A percentile compares a stretch with the other conserved stretches of the same genome.
phyloP scores from a whole-genome alignment of 2,329 filamentous ascomycete genomes.

The Elsinoe perseae region DNA sequence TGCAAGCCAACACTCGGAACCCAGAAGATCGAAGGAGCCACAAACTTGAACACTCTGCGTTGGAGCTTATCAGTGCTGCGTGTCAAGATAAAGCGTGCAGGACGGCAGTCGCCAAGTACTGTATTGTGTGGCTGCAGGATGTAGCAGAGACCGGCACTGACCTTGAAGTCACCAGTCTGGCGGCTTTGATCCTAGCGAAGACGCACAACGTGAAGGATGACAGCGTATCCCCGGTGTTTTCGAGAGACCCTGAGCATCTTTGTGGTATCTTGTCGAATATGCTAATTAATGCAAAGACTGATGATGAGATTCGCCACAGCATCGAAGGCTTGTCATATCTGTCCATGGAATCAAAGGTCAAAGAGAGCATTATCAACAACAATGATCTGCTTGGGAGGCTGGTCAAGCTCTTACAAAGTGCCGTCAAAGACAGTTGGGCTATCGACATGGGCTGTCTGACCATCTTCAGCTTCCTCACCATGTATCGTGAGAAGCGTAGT shows the following conservation, averaged over 20 bases:
- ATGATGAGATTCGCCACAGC: conserved; percentile 51
- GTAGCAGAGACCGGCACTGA: conserved; percentile 67
- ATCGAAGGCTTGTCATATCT: conserved; percentile 90
- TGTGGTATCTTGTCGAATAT: conserved; percentile 55
- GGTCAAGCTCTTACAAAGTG: conserved; percentile 52
- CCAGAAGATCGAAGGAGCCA: conserved; percentile 61
- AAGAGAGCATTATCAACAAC: conserved; percentile 70
- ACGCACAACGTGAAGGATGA: conserved; percentile 27
- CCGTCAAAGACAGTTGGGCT: conserved; percentile 23
- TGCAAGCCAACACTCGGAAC: conserved; percentile 51
- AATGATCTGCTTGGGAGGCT: conserved; percentile 60
- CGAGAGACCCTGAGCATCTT: conserved; percentile 37
- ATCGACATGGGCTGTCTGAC: conserved; percentile 75
- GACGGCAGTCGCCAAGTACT: conserved; percentile 76
- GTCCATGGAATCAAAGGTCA: conserved; percentile 75
- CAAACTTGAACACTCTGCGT: conserved; percentile 74
- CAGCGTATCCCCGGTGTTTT: not conserved
- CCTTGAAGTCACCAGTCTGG: conserved; percentile 44
- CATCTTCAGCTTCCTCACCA: conserved; percentile 76
- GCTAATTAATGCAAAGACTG: conserved; percentile 50
- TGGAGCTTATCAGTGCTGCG: conserved; percentile 86
- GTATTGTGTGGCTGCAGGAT: conserved; percentile 78
- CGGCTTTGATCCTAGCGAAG: conserved; percentile 50
- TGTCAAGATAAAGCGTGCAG: conserved; percentile 79
- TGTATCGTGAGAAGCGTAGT: conserved; percentile 66